Evolutionary conservation across 129 eudicot species (phyloP), one percentile per base, ranked within the genome.

Genomic region (carrot (Daucus carota)): DNA sequence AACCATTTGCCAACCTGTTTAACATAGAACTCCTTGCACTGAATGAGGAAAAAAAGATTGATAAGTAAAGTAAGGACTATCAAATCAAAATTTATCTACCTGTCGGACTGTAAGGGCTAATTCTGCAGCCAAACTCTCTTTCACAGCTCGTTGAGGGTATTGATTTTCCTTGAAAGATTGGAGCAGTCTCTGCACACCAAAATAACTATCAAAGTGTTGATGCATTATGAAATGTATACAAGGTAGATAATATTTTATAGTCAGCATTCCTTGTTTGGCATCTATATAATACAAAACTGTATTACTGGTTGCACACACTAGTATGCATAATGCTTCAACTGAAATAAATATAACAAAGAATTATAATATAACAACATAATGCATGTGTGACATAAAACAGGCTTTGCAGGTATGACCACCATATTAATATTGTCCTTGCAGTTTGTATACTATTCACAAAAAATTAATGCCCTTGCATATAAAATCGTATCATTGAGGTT

Each of bases 1-100:
- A 94, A 94, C 98, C 98, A 94, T 78, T 87, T 94, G 76, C 43
- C 70, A 8, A 94, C 92, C 98, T 92, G 90, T 76, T 48, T 29
- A 73, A 69, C 38, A 77, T 16, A 28, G 14, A 29, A 50, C 8
- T 22, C 14, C 47, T 36, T 60, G 43, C 43, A 44, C 14, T 67
- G 60, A 40, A 22, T 28, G 72, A 63, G 26, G 31, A 45, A 59
- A 31, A 57, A 42, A 9, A 6, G 8, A 59, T 18, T 28, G 34
- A 63, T 41, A 41, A 36, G 72, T 3, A n/a, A n/a, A n/a, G n/a
- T n/a, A n/a, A n/a, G n/a, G 5, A 20, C 14, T 14, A 31, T 20
- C 34, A 29, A 44, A 15, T 44, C 9, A 54, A 43, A 18, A 33
- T 22, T 6, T 67, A 77, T 43, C 34, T 20, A 87, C 98, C 98